phyloP scores from a whole-genome alignment of 371 early-diverging fungal species.

The Rhizopus microsporus region DNA sequence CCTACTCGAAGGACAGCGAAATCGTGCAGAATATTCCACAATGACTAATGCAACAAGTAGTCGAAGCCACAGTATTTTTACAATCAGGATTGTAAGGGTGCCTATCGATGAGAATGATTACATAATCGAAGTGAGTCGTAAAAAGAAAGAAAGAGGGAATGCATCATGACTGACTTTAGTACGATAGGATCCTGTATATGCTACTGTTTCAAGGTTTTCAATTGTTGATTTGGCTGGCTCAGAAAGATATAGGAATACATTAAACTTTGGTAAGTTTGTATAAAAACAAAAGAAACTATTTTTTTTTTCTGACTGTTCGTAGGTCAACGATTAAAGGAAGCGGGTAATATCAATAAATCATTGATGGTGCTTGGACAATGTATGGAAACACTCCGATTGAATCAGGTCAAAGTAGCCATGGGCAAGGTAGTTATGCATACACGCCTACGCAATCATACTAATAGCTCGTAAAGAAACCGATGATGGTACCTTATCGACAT shows the following conservation, averaged over 20 bases:
- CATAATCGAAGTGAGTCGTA: constrained; percentile 45
- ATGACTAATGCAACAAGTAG: constrained; percentile 63
- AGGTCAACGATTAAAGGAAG: constrained; percentile 86
- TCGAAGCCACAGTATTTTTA: constrained; percentile 76
- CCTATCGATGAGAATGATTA: constrained; percentile 51
- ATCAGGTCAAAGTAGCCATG: constrained; percentile 49
- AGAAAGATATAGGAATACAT: constrained; percentile 85
- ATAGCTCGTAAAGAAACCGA: not conserved
- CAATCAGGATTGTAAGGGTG: constrained; percentile 61
- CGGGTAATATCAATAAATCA: constrained; percentile 92
- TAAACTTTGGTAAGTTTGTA: constrained; percentile 74
- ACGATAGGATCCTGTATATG: constrained; percentile 42
- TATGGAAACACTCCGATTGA: constrained; percentile 64
- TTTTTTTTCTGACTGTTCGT: not conserved
- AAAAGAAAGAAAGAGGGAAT: not conserved
- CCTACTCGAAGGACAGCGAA: constrained; percentile 59
- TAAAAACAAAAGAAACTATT: constrained; percentile 81
- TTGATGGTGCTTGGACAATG: constrained; percentile 94
- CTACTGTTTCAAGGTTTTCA: constrained; percentile 59
- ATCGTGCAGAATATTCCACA: constrained; percentile 65
- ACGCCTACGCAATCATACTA: not conserved
- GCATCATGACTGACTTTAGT: constrained; percentile 5
- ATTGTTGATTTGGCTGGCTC: constrained; percentile 98
- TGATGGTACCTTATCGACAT: constrained; percentile 69
- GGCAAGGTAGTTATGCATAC: constrained; percentile 33